Evolutionary conservation across 345 rosid genomes (phyloP), one percentile per base, ranked within the genome.

Genomic region (Dovyalis caffra): DNA sequence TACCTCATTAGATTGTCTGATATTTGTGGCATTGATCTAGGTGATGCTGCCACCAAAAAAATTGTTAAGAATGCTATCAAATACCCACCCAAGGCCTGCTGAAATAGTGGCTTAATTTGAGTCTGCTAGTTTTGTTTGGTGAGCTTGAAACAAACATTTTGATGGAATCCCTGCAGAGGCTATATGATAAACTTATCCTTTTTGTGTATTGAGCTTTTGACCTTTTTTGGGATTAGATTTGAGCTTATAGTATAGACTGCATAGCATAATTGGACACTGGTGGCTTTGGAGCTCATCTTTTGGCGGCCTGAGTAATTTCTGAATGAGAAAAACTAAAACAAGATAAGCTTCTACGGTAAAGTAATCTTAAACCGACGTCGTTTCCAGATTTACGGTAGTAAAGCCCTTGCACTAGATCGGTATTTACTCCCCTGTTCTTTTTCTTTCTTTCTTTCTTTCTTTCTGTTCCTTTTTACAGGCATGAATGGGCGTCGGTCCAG

Each of bases 1-100:
- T 86, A 86, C 66, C 89, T 86, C 25, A 69, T 86, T 5, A 84
- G 87, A 75, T 58, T 86, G 78, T 64, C 89, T 70, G 86, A 86
- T 75, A 75, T 83, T 1, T 86, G 89, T 25, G 87, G 85, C 66
- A 75, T 86, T 81, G 86, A 86, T 82, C 85, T 86, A 9, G 82
- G 70, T 47, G 79, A 76, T 33, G 87, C 87, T 58, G 87, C 86
- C 40, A 18, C 77, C 64, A 80, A 68, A 37, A 86, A 86, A 70
- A 71, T 86, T 62, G 76, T 78, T 49, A 84, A 84, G 75, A 86
- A 86, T 69, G 75, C 87, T 6, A 69, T 80, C 81, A 86, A 86
- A 64, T 86, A 86, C 79, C 89, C 85, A 12, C 73, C 82, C 14
- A 82, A 72, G 38, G n/a, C 31, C 43, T 9, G 60, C 26, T 77